These are phyloP conservation scores for Penicillium digitatum DNA, from an alignment of 2,329 filamentous ascomycete species.

Conservation along the genomic window DNA sequence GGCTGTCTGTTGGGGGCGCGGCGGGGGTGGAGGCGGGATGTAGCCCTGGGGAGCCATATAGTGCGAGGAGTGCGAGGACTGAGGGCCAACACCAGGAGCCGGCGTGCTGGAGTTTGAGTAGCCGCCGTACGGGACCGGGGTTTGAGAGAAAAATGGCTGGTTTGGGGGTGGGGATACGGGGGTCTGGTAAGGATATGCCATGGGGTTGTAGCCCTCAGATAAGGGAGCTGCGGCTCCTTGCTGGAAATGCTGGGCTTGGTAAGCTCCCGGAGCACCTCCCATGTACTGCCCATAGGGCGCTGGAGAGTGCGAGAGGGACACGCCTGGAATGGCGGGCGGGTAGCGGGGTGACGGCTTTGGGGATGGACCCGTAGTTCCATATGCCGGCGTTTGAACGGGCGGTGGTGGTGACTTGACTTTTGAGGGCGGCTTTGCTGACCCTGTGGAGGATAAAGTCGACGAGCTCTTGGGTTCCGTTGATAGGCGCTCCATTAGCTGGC, in stretches of 20 bases:
- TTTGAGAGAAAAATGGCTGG: constrained; percentile 38
- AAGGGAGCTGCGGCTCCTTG: constrained; percentile 43
- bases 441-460: constrained; percentile 32
- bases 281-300: constrained; percentile 38
- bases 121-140: constrained; percentile 33
- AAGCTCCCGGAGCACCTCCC: constrained; percentile 22
- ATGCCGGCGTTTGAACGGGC: constrained; percentile 31
- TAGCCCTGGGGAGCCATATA: constrained; percentile 58
- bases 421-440: constrained; percentile 45
- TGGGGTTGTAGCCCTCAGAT: constrained; percentile 49
- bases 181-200: constrained; percentile 46
- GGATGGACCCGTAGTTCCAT: constrained; percentile 39
- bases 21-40: constrained; percentile 64
- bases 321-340: constrained; percentile 26
- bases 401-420: constrained; percentile 42
- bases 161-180: constrained; percentile 44
- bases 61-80: constrained; percentile 42
- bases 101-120: constrained; percentile 35
- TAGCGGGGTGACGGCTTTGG: constrained; percentile 39
- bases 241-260: constrained; percentile 36
- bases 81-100: constrained; percentile 26
- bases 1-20: constrained; percentile 54
- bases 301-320: constrained; percentile 35
- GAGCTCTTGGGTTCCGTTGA: constrained; percentile 62
- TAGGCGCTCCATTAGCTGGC: constrained; percentile 92